Evolutionary conservation across 352 stramenopile species (phyloP).

Genomic region (Globisporangium paddicum): DNA sequence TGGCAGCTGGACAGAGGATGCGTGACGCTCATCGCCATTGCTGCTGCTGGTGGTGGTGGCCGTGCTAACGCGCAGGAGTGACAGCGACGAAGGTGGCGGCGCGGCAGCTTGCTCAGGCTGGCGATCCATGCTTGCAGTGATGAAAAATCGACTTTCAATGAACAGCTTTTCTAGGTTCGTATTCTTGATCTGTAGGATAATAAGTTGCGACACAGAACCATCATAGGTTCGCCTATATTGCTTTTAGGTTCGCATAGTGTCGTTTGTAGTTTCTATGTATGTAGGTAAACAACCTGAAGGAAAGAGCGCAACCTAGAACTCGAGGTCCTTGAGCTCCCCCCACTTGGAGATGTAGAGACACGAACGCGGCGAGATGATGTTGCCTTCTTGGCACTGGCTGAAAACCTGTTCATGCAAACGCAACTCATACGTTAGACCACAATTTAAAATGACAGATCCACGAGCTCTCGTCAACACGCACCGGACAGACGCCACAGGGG

Average conservation of each 20-base stretch:
- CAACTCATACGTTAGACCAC: too few relatives aligned
- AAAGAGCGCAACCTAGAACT: constrained; percentile 51
- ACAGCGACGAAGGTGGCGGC: neutral
- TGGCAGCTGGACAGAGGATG: neutral
- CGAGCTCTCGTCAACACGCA: constrained; percentile 28
- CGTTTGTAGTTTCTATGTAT: neutral
- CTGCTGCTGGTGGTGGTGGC: neutral
- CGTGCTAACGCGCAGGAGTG: neutral
- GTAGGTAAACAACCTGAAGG: neutral
- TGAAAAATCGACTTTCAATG: too few relatives aligned
- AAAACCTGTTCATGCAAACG: constrained; percentile 64
- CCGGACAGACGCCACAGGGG: constrained; percentile 86
- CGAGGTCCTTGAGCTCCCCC: constrained; percentile 86
- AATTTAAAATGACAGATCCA: neutral
- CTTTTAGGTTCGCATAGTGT: neutral
- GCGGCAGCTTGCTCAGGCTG: neutral
- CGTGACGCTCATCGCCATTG: neutral
- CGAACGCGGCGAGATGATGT: constrained; percentile 87
- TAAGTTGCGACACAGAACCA: too few relatives aligned
- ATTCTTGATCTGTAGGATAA: too few relatives aligned
- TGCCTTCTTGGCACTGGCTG: constrained; percentile 88
- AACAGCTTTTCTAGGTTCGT: too few relatives aligned
- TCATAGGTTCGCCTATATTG: too few relatives aligned
- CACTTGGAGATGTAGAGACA: constrained; percentile 91
- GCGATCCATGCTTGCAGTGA: neutral